Evolutionary conservation across 1,139 yeast genomes (phyloP).

Genomic region (Arxiozyma bovina): DNA sequence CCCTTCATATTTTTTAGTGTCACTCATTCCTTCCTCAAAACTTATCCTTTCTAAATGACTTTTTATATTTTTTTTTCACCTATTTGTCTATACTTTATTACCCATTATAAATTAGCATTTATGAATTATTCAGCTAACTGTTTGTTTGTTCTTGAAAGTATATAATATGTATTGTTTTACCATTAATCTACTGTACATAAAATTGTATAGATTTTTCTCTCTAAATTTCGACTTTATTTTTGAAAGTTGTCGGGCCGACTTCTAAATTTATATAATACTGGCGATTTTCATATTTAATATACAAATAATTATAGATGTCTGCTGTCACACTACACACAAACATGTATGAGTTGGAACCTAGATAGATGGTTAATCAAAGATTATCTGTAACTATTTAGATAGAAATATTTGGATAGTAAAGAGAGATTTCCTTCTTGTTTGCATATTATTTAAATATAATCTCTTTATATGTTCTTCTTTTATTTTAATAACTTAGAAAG

Average conservation of each 20-base stretch:
- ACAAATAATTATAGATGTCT: neutral
- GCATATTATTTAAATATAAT: neutral
- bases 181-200: neutral
- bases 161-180: too few species aligned
- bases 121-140: neutral
- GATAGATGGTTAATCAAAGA: neutral
- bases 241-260: neutral
- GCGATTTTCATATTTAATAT: too few species aligned
- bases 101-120: neutral
- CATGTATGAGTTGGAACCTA: neutral
- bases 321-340: neutral
- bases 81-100: neutral
- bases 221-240: too few species aligned
- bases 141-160: neutral
- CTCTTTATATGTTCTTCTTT: neutral
- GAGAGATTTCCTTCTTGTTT: neutral
- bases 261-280: neutral
- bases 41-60: neutral
- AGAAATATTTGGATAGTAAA: neutral
- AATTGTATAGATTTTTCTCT: neutral
- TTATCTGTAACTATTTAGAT: neutral
- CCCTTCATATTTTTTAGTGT: neutral
- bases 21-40: neutral
- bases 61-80: neutral
- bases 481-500: constrained; percentile 37